Evolutionary conservation across 371 early-diverging fungal species (phyloP).

Genomic region (Rhizomucor pusillus): DNA sequence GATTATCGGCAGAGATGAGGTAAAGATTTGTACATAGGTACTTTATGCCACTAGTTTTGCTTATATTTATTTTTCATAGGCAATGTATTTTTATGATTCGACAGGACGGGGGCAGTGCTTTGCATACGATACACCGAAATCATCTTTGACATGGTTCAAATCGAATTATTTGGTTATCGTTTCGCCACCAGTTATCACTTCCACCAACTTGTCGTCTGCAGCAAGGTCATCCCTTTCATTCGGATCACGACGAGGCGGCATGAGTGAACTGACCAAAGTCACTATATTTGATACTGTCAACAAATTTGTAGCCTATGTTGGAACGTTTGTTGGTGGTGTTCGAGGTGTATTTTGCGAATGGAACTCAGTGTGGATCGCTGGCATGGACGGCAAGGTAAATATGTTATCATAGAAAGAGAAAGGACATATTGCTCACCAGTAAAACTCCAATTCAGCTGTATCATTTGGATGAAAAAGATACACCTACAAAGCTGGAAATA

Average conservation of each 20-base stretch:
- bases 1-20: conserved; percentile 83
- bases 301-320: conserved; percentile 85
- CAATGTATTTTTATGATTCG: conserved; percentile 86
- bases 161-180: conserved; percentile 74
- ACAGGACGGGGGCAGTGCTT: conserved; percentile 94
- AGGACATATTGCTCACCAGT: neutral
- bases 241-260: conserved; percentile 19
- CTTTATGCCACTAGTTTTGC: neutral
- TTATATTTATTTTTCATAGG: conserved; percentile 29
- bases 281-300: conserved; percentile 89
- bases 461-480: conserved; percentile 84
- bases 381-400: conserved; percentile 72
- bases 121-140: conserved; percentile 83
- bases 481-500: conserved; percentile 82
- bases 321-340: conserved; percentile 69
- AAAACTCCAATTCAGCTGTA: conserved; percentile 53
- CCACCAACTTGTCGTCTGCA: conserved; percentile 33
- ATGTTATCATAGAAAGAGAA: neutral
- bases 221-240: conserved; percentile 31
- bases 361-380: conserved; percentile 88
- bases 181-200: conserved; percentile 59
- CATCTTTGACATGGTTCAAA: conserved; percentile 72
- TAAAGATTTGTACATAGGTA: conserved; percentile 1
- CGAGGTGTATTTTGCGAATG: conserved; percentile 79
- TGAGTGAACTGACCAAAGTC: conserved; percentile 61